These are phyloP conservation scores for Apiospora phragmitis DNA, from an alignment of 2,329 filamentous ascomycete genomes.

Conservation along the genomic window DNA sequence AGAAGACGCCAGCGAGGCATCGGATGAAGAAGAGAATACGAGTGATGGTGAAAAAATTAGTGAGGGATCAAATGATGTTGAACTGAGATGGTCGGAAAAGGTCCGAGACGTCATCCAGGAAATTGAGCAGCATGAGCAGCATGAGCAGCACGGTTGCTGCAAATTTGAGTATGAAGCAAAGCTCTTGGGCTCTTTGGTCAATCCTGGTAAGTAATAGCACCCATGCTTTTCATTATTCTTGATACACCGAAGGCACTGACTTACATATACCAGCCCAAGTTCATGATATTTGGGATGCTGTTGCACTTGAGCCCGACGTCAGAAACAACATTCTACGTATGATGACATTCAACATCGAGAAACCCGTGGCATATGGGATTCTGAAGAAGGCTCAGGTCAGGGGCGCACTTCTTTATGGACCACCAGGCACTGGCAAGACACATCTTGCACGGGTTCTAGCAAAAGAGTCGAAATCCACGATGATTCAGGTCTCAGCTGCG, in stretches of 20 bases:
- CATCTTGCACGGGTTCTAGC: constrained; percentile 73
- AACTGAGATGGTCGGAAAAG: background rate
- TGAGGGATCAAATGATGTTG: too few species aligned
- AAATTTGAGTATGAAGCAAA: background rate
- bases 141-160: too few species aligned
- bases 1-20: too few species aligned
- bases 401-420: constrained; percentile 72
- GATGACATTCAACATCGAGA: background rate
- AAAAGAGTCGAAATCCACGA: constrained; percentile 74
- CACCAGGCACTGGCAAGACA: constrained; percentile 77
- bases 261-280: background rate
- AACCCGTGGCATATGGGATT: background rate
- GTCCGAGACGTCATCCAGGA: background rate
- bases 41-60: too few species aligned
- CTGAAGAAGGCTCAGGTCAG: constrained; percentile 8
- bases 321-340: background rate
- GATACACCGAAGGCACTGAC: too few species aligned
- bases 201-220: background rate
- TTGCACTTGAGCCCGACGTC: background rate
- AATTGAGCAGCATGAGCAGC: background rate
- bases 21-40: too few species aligned
- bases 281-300: background rate
- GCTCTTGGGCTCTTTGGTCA: background rate
- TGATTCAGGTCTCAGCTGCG: constrained; percentile 80
- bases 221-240: too few species aligned